A percentile compares a stretch with the other conserved stretches of the same genome.
Conservation (phyloP, 2,329 filamentous ascomycete genomes). For the Penicillium oxalicum region DNA sequence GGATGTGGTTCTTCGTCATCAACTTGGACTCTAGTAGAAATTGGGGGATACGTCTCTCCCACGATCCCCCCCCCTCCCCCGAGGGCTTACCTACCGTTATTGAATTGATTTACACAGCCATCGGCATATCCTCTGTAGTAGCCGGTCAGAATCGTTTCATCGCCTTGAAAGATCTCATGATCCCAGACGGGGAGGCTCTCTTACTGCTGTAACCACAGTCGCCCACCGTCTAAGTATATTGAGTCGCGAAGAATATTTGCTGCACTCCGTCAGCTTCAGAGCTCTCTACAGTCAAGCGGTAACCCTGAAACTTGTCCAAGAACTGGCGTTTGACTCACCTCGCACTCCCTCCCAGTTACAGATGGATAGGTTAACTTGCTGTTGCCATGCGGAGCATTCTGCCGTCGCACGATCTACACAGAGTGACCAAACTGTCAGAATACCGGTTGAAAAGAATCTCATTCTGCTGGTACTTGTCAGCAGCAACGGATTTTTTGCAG, state of each 20-base stretch:
- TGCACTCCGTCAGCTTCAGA: not conserved
- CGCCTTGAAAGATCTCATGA: not conserved
- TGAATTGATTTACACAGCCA: not conserved
- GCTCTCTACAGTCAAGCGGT: no score
- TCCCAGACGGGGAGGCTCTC: not conserved
- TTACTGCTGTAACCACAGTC: slow-evolving; percentile 13
- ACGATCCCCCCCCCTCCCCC: not conserved
- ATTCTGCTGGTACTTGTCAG: not conserved
- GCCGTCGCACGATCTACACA: slow-evolving; percentile 1
- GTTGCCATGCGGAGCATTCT: slow-evolving; percentile 3
- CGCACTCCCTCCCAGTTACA: slow-evolving; percentile 15
- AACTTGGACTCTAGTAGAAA: no score
- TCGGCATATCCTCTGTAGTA: slow-evolving; percentile 10
- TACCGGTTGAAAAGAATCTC: not conserved
- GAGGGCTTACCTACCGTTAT: slow-evolving; percentile 7
- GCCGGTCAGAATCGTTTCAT: not conserved
- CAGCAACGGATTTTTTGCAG: not conserved
- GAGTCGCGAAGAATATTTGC: slow-evolving; percentile 17
- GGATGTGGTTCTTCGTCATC: not conserved
- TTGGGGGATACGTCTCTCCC: not conserved
- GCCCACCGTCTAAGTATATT: slow-evolving; percentile 15
- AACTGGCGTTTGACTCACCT: not conserved
- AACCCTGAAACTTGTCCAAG: no score
- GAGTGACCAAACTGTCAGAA: not conserved
- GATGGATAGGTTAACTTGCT: slow-evolving; percentile 13